Percentiles rank a stretch among this genome's conserved stretches.
phyloP scores from a whole-genome alignment of 2,329 filamentous ascomycete genomes.

The Fusarium sp. region DNA sequence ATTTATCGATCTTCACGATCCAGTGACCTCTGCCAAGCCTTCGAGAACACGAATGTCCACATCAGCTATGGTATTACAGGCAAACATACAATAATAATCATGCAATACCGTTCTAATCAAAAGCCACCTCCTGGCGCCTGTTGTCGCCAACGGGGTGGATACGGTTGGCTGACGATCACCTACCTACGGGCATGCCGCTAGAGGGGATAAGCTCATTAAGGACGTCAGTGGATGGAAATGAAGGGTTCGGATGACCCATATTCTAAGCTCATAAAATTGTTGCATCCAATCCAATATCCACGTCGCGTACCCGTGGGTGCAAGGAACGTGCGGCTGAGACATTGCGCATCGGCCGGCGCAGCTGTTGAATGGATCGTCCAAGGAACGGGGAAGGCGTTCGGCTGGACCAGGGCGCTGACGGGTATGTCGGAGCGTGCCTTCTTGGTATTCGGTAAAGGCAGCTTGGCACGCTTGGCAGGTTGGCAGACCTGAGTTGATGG shows the following conservation, averaged over 20 bases:
- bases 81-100: conserved; percentile 5
- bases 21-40: neutral
- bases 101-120: neutral
- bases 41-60: neutral
- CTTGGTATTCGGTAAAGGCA: conserved; percentile 18
- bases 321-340: conserved; percentile 31
- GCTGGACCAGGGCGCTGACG: conserved; percentile 15
- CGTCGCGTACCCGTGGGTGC: conserved; percentile 29
- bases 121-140: neutral
- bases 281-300: conserved; percentile 27
- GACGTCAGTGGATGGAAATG: conserved; percentile 2
- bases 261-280: neutral
- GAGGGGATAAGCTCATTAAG: neutral
- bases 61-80: neutral
- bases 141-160: conserved; percentile 29
- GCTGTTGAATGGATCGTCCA: conserved; percentile 14
- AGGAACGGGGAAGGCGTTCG: conserved; percentile 13
- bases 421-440: conserved; percentile 18
- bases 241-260: neutral
- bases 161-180: conserved; percentile 16
- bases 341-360: neutral
- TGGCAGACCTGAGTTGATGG: conserved; percentile 18
- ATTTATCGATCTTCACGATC: neutral
- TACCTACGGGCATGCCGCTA: conserved; percentile 19
- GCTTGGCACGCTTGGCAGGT: conserved; percentile 36